Evolutionary conservation across 192 early-diverging fungal species (phyloP).

Genomic region (Phycomyces blakesleeanus): DNA sequence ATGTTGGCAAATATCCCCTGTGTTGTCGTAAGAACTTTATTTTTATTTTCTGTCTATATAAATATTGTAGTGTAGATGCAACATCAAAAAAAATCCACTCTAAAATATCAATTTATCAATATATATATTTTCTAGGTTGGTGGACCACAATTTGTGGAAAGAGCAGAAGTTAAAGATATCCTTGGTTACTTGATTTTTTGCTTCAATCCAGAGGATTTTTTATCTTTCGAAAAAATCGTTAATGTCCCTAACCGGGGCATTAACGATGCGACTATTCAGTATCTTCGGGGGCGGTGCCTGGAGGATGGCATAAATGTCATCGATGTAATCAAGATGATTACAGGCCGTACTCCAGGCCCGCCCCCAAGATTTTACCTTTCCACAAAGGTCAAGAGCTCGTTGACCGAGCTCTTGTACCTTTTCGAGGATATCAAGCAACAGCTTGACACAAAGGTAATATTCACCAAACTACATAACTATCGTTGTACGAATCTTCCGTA

Average conservation of each 20-base stretch:
- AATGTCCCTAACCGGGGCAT: constrained; percentile 32
- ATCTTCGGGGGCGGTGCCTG: not conserved
- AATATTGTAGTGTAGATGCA: no score
- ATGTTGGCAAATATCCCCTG: constrained; percentile 1
- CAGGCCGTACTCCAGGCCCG: no score
- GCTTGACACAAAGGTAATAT: no score
- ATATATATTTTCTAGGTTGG: constrained; percentile 13
- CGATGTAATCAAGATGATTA: not conserved
- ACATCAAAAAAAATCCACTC: no score
- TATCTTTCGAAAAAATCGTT: constrained; percentile 17
- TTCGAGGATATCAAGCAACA: no score
- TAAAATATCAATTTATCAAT: no score
- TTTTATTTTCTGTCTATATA: no score
- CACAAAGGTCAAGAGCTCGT: no score
- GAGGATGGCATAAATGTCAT: not conserved
- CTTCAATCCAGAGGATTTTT: constrained; percentile 11
- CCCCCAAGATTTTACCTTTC: no score
- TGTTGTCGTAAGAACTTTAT: constrained; percentile 15
- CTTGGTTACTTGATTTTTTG: constrained; percentile 15
- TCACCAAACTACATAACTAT: no score
- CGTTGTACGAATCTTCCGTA: no score
- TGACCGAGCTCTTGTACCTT: no score
- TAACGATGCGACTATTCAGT: constrained; percentile 10
- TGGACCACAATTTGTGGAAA: constrained; percentile 21
- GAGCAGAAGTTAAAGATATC: constrained; percentile 23